Evolutionary conservation across 441 rosid genomes (phyloP).

Genomic region (Populus tomentosa): DNA sequence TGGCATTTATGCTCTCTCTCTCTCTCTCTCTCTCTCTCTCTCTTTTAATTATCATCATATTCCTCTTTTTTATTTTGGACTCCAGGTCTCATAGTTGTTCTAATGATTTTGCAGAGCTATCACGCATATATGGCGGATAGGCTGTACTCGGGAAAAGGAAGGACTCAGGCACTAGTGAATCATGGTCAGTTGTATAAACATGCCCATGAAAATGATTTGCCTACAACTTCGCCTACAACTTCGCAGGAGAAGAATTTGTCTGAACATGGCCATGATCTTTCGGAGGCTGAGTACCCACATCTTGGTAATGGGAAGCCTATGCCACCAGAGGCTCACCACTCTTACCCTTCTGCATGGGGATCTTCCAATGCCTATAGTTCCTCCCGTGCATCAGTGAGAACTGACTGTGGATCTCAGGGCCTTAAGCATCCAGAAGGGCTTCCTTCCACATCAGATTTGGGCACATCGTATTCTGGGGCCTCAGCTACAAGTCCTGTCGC

Average conservation of each 20-base stretch:
- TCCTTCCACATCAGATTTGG: background rate
- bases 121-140: slow-evolving; percentile 10
- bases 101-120: slow-evolving; percentile 24
- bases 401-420: slow-evolving; percentile 4
- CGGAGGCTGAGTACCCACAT: slow-evolving; percentile 26
- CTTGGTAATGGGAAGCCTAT: slow-evolving; percentile 17
- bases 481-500: slow-evolving; percentile 3
- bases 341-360: slow-evolving; percentile 15
- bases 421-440: background rate
- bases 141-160: slow-evolving; percentile 13
- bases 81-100: background rate
- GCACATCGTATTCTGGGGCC: background rate
- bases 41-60: no score
- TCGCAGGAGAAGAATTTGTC: slow-evolving; percentile 3
- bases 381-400: background rate
- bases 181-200: slow-evolving; percentile 7
- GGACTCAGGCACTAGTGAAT: slow-evolving; percentile 10
- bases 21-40: no score
- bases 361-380: slow-evolving; percentile 12
- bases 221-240: background rate
- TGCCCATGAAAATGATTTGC: slow-evolving; percentile 8
- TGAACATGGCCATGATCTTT: slow-evolving; percentile 12
- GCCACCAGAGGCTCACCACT: background rate
- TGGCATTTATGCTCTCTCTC: background rate
- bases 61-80: background rate